Conservation (phyloP, 2,329 filamentous ascomycete genomes). For the Clonostachys rosea region DNA sequence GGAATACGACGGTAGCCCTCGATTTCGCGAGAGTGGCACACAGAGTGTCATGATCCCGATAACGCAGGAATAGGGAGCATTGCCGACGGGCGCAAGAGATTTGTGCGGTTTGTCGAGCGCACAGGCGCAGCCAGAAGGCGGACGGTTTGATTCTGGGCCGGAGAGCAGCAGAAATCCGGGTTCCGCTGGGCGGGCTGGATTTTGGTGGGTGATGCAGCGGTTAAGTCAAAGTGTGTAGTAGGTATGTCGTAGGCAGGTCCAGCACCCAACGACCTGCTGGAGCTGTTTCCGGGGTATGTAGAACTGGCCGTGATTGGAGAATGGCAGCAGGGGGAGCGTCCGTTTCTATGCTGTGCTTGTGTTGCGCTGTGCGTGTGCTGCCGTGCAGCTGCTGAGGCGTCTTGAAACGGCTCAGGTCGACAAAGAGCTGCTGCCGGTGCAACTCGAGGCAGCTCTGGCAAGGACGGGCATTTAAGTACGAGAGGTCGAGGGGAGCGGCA, state of each 20-base stretch:
- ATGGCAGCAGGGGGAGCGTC: conserved; percentile 3
- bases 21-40: neutral
- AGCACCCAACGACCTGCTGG: no score
- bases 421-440: neutral
- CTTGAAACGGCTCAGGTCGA: neutral
- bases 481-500: neutral
- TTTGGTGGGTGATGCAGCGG: no score
- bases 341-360: neutral
- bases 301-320: conserved; percentile 8
- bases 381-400: neutral
- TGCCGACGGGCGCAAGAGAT: neutral
- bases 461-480: neutral
- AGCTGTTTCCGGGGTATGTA: conserved; percentile 5
- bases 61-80: neutral
- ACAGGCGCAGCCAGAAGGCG: neutral
- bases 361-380: neutral
- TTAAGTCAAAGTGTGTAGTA: neutral
- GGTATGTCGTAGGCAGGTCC: neutral
- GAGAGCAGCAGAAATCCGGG: conserved; percentile 2
- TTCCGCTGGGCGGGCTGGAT: conserved; percentile 1
- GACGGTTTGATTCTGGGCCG: conserved; percentile 7
- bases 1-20: conserved; percentile 1
- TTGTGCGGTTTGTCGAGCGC: neutral
- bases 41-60: conserved; percentile 6
- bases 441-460: neutral